Conservation (phyloP, 805 yeast genomes). For the Barnettozyma populi region DNA sequence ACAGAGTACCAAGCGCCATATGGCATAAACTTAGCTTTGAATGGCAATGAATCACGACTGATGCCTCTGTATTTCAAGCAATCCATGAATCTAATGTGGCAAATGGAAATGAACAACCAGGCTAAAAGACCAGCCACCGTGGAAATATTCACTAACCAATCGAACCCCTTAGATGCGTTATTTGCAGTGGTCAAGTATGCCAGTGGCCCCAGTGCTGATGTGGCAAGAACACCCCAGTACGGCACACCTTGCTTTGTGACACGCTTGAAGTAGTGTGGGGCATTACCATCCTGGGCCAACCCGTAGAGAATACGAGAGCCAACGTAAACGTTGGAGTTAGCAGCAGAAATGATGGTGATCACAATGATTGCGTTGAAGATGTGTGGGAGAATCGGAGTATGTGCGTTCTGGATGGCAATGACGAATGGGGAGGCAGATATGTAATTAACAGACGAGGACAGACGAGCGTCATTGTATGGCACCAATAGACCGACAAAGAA, state of each 20-base stretch:
- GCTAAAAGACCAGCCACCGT: slow-evolving; percentile 72
- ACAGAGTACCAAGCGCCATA: slow-evolving; percentile 59
- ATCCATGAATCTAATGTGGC: slow-evolving; percentile 67
- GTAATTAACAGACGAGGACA: slow-evolving; percentile 32
- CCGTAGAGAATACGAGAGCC: slow-evolving; percentile 65
- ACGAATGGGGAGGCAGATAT: slow-evolving; percentile 65
- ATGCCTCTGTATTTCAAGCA: slow-evolving; percentile 59
- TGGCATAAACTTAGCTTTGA: slow-evolving; percentile 70
- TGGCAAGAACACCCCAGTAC: slow-evolving; percentile 46
- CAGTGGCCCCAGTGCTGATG: slow-evolving; percentile 57
- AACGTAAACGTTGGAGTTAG: slow-evolving; percentile 68
- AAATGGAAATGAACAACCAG: slow-evolving; percentile 60
- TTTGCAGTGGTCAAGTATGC: slow-evolving; percentile 54
- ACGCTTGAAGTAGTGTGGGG: background rate
- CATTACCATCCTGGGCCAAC: slow-evolving; percentile 42
- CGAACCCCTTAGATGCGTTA: slow-evolving; percentile 53
- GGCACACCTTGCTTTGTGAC: slow-evolving; percentile 60
- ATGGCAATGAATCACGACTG: slow-evolving; percentile 65
- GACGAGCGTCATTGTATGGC: slow-evolving; percentile 58
- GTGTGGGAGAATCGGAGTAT: slow-evolving; percentile 60
- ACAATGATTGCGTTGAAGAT: slow-evolving; percentile 70
- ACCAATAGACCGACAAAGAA: slow-evolving; percentile 67
- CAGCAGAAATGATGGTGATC: slow-evolving; percentile 68
- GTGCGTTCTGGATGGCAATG: slow-evolving; percentile 63
- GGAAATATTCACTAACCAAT: slow-evolving; percentile 71